Evolutionary conservation across 2,329 filamentous ascomycete species (phyloP).

Genomic region (Magnaporthiopsis rhizophila): DNA sequence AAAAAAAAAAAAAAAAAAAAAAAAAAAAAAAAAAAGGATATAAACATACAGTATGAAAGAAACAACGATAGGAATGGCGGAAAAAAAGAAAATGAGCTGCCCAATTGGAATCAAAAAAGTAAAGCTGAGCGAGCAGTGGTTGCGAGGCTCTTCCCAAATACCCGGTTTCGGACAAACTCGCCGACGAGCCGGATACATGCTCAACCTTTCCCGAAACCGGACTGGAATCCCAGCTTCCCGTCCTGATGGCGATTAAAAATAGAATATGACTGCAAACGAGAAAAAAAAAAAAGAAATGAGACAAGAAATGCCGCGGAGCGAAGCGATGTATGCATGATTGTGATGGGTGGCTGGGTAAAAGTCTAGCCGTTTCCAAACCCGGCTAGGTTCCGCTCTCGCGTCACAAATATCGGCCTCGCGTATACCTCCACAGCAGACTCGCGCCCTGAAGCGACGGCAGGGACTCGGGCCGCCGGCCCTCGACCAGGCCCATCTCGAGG

Average conservation of each 20-base stretch:
- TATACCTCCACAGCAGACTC: conserved; percentile 15
- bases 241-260: not conserved
- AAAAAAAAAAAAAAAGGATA: too few relatives aligned
- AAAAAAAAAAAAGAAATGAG: not conserved
- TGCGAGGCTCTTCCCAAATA: not conserved
- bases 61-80: too few relatives aligned
- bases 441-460: conserved; percentile 14
- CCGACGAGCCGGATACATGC: not conserved
- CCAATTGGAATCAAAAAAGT: too few relatives aligned
- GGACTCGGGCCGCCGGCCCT: conserved; percentile 10
- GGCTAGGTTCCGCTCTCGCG: not conserved
- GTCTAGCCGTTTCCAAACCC: not conserved
- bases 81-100: too few relatives aligned
- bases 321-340: not conserved
- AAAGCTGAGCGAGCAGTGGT: too few relatives aligned
- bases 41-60: too few relatives aligned
- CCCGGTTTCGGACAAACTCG: not conserved
- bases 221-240: not conserved
- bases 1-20: too few relatives aligned
- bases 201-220: not conserved
- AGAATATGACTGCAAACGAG: not conserved
- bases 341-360: not conserved
- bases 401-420: conserved; percentile 4
- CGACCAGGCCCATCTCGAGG: conserved; percentile 16
- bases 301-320: not conserved